Conservation (phyloP, 345 rosid genomes). For the Punica granatum region DNA sequence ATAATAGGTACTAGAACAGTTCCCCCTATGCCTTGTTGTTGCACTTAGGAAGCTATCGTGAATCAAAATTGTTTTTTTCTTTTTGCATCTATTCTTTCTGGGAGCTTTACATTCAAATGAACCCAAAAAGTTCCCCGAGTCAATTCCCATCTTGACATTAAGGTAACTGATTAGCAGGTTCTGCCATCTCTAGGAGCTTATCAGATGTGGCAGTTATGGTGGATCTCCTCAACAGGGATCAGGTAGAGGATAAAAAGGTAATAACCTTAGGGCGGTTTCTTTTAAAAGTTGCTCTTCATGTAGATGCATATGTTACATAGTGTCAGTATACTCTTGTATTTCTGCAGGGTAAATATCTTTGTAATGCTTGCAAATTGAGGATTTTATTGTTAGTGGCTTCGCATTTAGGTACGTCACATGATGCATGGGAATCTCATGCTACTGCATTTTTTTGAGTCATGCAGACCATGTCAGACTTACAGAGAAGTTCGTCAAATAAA, state of each 20-base stretch:
- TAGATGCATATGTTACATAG: background rate
- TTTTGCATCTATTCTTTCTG: background rate
- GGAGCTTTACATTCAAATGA: background rate
- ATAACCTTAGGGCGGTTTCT: slow-evolving; percentile 6
- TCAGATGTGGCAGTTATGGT: slow-evolving; percentile 57
- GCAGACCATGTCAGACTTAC: slow-evolving; percentile 50
- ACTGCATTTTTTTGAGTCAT: slow-evolving; percentile 7
- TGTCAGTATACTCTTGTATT: background rate
- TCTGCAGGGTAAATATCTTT: background rate
- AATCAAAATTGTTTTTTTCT: background rate
- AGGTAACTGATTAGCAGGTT: slow-evolving; percentile 26
- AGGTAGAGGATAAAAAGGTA: slow-evolving; percentile 63
- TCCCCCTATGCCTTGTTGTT: background rate
- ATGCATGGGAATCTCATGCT: background rate
- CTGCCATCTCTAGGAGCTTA: slow-evolving; percentile 61
- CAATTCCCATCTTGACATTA: slow-evolving; percentile 20
- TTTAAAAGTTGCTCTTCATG: background rate
- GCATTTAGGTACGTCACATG: background rate
- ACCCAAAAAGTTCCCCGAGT: slow-evolving; percentile 4
- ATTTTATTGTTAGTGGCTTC: background rate
- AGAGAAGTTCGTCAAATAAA: slow-evolving; percentile 51
- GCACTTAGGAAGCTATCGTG: background rate
- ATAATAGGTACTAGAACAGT: background rate
- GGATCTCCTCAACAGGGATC: slow-evolving; percentile 39
- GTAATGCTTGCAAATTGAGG: background rate